A percentile compares a stretch with the other conserved stretches of the same genome.
These are phyloP conservation scores for Hygrophoropsis aurantiaca DNA, from an alignment of 768 basidiomycete species.

Conservation along the genomic window DNA sequence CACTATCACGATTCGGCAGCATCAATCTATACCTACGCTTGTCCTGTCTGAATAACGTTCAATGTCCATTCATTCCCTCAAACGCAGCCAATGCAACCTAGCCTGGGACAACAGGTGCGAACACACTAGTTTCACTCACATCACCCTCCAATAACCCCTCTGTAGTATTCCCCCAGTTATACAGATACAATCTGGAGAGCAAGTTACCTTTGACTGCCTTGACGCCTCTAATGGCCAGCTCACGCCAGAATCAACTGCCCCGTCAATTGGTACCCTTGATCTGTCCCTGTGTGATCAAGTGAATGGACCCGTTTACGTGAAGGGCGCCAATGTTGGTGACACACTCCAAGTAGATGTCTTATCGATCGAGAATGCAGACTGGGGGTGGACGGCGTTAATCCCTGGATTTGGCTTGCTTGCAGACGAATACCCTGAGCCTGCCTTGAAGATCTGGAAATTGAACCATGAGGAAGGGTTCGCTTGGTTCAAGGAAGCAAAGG, in stretches of 20 bases:
- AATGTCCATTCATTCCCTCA: constrained; percentile 56
- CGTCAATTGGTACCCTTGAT: constrained; percentile 38
- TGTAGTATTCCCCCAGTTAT: constrained; percentile 52
- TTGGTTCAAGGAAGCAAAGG: constrained; percentile 50
- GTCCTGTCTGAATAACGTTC: neutral
- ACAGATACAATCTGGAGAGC: constrained; percentile 51
- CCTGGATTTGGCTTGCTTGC: constrained; percentile 59
- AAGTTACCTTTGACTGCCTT: constrained; percentile 58
- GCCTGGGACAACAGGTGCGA: constrained; percentile 61
- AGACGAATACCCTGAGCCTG: constrained; percentile 53
- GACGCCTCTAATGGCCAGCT: constrained; percentile 65
- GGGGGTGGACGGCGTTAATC: constrained; percentile 64
- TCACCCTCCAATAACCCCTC: neutral
- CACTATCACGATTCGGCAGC: constrained; percentile 1
- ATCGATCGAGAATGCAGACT: constrained; percentile 49
- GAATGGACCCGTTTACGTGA: constrained; percentile 57
- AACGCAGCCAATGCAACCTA: constrained; percentile 51
- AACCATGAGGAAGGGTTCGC: constrained; percentile 39
- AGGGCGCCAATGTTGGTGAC: constrained; percentile 53
- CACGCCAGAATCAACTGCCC: constrained; percentile 38
- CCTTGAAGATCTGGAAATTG: constrained; percentile 56
- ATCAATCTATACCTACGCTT: neutral
- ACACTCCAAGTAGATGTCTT: constrained; percentile 61
- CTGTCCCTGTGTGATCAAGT: constrained; percentile 56
- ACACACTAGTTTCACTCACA: neutral